phyloP scores from a whole-genome alignment of 768 basidiomycete genomes.

The Phanerodontia chrysosporium region DNA sequence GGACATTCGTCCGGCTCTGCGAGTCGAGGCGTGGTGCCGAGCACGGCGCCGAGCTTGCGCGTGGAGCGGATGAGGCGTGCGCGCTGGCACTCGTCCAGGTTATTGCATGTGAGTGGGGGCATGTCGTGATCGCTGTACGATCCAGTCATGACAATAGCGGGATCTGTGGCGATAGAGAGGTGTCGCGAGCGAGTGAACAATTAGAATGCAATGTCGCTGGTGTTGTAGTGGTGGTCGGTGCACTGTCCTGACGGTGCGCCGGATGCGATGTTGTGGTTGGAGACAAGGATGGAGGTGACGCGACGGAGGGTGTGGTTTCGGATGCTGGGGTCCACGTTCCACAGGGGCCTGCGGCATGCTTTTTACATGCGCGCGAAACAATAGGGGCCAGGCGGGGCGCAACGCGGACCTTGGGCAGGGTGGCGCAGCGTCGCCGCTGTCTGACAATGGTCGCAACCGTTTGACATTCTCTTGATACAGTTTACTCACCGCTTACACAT shows the following conservation, averaged over 20 bases:
- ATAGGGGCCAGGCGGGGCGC: slow-evolving; percentile 1
- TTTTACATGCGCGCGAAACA: not conserved
- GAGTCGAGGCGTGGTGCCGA: slow-evolving; percentile 34
- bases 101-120: slow-evolving; percentile 33
- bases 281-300: not conserved
- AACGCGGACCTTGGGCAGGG: not conserved
- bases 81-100: slow-evolving; percentile 28
- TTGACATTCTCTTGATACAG: not conserved
- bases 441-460: not conserved
- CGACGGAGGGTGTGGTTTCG: not conserved
- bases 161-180: not conserved
- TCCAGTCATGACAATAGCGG: not conserved
- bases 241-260: slow-evolving; percentile 2
- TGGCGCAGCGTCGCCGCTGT: not conserved
- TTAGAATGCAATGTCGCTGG: not conserved
- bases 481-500: not conserved
- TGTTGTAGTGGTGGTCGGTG: not conserved
- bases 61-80: slow-evolving; percentile 34
- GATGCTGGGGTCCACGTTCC: not conserved
- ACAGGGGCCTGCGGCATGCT: not conserved
- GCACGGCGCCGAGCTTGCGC: slow-evolving; percentile 31
- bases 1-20: slow-evolving; percentile 22
- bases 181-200: not conserved
- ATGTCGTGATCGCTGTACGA: slow-evolving; percentile 1
- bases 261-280: not conserved